Percentiles rank a stretch among this genome's conserved stretches.
Evolutionary conservation across 768 basidiomycete genomes (phyloP).

Genomic region (Trametes punicea): DNA sequence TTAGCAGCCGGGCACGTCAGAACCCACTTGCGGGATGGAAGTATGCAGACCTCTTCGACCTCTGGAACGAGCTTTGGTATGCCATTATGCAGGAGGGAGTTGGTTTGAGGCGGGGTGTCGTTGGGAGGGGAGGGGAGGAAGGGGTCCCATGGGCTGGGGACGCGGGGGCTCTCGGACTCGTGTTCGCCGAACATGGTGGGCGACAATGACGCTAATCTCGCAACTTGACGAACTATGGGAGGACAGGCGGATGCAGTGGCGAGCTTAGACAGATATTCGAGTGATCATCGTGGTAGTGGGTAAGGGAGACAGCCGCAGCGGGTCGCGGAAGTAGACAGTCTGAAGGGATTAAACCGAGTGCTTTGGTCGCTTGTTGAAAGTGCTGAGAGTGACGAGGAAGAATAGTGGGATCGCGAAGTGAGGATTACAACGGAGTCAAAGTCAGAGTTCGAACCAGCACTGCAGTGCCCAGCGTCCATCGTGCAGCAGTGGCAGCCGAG

Average conservation of each 20-base stretch:
- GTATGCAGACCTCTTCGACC: constrained; percentile 51
- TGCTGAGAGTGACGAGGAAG: neutral
- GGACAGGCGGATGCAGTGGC: constrained; percentile 3
- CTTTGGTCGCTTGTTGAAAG: too few species aligned
- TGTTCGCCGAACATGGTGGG: constrained; percentile 74
- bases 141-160: constrained; percentile 80
- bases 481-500: too few species aligned
- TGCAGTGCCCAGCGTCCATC: too few species aligned
- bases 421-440: too few species aligned
- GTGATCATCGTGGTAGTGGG: constrained; percentile 43
- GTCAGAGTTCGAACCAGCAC: too few species aligned
- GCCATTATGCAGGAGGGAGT: constrained; percentile 26
- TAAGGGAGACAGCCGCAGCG: neutral
- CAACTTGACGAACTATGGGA: constrained; percentile 18
- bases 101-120: constrained; percentile 27
- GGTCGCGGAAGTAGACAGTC: neutral
- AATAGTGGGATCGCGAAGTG: too few species aligned
- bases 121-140: constrained; percentile 56
- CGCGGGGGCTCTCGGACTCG: constrained; percentile 74
- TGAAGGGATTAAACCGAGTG: neutral
- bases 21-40: neutral
- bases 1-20: neutral
- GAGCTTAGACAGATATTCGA: constrained; percentile 46
- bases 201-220: neutral
- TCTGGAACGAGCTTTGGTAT: constrained; percentile 75